A percentile compares a stretch with the other conserved stretches of the same genome.
Conservation (phyloP, 2,329 filamentous ascomycete species). For the Ophiostoma populinum region DNA sequence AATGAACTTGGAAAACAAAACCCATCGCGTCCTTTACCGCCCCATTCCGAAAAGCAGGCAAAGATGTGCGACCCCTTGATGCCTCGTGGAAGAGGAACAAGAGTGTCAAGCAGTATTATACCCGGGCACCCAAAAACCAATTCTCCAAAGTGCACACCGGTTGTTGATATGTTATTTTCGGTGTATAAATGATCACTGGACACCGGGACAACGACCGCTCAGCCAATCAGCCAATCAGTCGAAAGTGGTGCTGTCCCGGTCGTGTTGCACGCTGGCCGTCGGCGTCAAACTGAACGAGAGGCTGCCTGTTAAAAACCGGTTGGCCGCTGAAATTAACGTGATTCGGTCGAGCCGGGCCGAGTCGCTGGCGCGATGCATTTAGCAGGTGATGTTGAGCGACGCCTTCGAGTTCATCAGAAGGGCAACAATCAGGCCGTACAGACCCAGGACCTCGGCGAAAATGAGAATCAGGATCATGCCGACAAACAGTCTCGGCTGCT, state of each 20-base stretch:
- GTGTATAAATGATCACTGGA: no score
- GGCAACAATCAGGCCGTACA: conserved; percentile 96
- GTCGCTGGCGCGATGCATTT: conserved; percentile 16
- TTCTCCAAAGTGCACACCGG: background rate
- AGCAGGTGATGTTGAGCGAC: conserved; percentile 44
- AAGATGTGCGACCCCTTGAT: no score
- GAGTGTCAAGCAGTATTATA: conserved; percentile 5
- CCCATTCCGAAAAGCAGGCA: conserved; percentile 4
- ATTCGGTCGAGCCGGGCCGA: no score
- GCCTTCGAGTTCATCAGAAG: conserved; percentile 99
- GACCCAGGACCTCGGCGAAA: conserved; percentile 98
- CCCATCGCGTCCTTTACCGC: conserved; percentile 8
- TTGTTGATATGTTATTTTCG: no score
- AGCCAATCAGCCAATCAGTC: no score
- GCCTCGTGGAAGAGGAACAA: background rate
- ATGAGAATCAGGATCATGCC: conserved; percentile 99
- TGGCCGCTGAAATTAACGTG: no score
- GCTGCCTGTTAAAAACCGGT: no score
- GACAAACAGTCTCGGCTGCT: conserved; percentile 76
- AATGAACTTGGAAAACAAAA: conserved; percentile 6
- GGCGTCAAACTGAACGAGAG: no score
- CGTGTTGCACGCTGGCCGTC: no score
- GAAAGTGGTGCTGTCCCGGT: no score
- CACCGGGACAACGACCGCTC: no score
- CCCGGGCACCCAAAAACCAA: conserved; percentile 3